Evolutionary conservation across 1,284 basidiomycete species (phyloP).

Genomic region (Ustilago esculenta): DNA sequence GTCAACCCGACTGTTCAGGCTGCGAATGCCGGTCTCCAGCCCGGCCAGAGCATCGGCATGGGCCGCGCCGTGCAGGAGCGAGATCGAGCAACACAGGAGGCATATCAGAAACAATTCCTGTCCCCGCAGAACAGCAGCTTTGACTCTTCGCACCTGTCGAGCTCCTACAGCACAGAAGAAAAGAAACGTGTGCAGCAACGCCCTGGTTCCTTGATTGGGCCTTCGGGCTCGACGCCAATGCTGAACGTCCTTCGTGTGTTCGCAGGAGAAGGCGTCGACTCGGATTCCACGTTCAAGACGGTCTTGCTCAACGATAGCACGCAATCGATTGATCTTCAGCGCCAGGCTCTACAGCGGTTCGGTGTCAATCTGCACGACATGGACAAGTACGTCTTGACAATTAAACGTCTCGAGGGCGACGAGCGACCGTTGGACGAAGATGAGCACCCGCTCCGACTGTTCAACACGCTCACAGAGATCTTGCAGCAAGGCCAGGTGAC

Average conservation of each 20-base stretch:
- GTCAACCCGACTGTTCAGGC: slow-evolving; percentile 31
- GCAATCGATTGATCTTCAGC: slow-evolving; percentile 81
- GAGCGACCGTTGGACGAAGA: slow-evolving; percentile 77
- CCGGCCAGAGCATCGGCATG: slow-evolving; percentile 50
- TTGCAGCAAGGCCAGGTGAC: slow-evolving; percentile 71
- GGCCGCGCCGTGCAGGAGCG: slow-evolving; percentile 56
- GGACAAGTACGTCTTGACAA: slow-evolving; percentile 80
- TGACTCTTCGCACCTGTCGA: slow-evolving; percentile 15
- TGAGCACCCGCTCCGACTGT: slow-evolving; percentile 84
- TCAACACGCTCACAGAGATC: slow-evolving; percentile 80
- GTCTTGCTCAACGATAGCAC: slow-evolving; percentile 89
- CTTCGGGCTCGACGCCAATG: slow-evolving; percentile 75
- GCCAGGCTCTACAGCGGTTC: slow-evolving; percentile 93
- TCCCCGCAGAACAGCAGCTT: slow-evolving; percentile 27
- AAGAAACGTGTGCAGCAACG: slow-evolving; percentile 37
- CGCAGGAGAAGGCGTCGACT: slow-evolving; percentile 80
- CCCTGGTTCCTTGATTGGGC: slow-evolving; percentile 65
- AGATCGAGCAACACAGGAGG: slow-evolving; percentile 55
- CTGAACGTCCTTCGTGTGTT: slow-evolving; percentile 94
- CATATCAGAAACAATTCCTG: slow-evolving; percentile 59
- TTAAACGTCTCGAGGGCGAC: slow-evolving; percentile 86
- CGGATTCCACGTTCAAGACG: slow-evolving; percentile 97
- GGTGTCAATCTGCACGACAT: slow-evolving; percentile 72
- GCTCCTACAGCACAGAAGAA: slow-evolving; percentile 8
- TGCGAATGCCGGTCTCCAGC: slow-evolving; percentile 35